A percentile compares a stretch with the other conserved stretches of the same genome.
Evolutionary conservation across 2,329 filamentous ascomycete species (phyloP).

Genomic region (Coniella lustricola): DNA sequence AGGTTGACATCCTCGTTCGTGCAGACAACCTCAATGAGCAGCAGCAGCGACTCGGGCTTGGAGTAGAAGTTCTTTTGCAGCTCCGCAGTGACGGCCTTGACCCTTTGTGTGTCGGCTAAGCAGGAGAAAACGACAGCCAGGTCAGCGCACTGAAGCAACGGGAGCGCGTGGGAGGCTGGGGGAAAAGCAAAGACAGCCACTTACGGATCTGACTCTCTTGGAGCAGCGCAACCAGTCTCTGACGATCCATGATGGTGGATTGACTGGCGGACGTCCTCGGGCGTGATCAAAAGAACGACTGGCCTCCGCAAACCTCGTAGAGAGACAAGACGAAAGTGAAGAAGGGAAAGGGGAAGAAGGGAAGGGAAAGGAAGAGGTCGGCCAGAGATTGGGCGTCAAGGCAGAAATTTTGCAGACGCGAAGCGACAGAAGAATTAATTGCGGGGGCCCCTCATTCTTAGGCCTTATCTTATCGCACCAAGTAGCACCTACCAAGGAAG

Average conservation of each 20-base stretch:
- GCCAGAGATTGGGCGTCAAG: background rate
- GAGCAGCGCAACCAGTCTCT: conserved; percentile 79
- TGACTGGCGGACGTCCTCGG: conserved; percentile 1
- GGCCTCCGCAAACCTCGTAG: background rate
- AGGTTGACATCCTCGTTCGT: conserved; percentile 66
- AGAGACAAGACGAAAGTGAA: background rate
- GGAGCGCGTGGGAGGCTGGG: background rate
- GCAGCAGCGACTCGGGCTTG: conserved; percentile 73
- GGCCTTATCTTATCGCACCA: conserved; percentile 28
- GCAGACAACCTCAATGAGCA: conserved; percentile 81
- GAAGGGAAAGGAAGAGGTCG: background rate
- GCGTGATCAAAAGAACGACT: conserved; percentile 1
- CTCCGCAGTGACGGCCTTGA: conserved; percentile 83
- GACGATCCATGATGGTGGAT: conserved; percentile 58
- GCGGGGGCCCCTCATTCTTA: conserved; percentile 1
- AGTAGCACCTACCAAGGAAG: conserved; percentile 21
- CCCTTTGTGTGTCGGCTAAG: conserved; percentile 76
- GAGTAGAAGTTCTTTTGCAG: conserved; percentile 92
- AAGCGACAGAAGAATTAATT: conserved; percentile 1
- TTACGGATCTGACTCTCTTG: conserved; percentile 81
- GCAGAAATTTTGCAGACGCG: conserved; percentile 4
- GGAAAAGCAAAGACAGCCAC: conserved; percentile 29
- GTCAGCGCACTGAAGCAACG: background rate
- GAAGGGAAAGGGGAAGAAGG: background rate
- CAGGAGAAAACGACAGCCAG: conserved; percentile 26